Conservation (phyloP, 768 basidiomycete species). For the Trametopsis cervina region DNA sequence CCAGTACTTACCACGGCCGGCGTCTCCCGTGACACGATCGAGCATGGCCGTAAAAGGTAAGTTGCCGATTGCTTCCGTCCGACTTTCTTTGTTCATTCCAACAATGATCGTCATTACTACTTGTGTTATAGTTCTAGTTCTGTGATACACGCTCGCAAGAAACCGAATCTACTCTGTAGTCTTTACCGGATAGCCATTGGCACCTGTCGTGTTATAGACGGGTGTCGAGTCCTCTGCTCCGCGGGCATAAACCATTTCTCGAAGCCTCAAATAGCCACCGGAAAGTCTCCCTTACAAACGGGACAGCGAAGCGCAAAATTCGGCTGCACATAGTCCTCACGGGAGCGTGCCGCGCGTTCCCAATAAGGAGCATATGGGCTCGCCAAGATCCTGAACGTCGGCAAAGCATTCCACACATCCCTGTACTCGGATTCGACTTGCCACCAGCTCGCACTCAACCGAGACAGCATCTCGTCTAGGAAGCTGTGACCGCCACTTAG, state of each 20-base stretch:
- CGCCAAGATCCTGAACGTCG: background rate
- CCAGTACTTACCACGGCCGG: background rate
- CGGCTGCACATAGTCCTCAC: background rate
- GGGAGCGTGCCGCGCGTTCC: background rate
- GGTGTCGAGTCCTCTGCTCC: no score
- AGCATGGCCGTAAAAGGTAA: no score
- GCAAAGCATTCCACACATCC: conserved; percentile 1
- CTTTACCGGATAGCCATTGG: no score
- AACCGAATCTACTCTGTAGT: no score
- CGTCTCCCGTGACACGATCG: no score
- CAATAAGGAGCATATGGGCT: background rate
- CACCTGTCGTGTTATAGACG: no score
- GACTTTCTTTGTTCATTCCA: no score
- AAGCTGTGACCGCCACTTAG: conserved; percentile 1
- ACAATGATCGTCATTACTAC: no score
- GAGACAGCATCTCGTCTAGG: background rate
- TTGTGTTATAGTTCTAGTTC: no score
- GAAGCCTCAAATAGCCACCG: conserved; percentile 3
- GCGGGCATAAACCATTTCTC: no score
- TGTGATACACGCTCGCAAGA: no score
- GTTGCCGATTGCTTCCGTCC: no score
- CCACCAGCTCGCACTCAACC: background rate
- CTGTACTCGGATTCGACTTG: background rate
- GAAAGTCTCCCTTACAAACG: background rate
- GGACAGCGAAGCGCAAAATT: conserved; percentile 1